A percentile compares a stretch with the other conserved stretches of the same genome.
Conservation (phyloP, 495 filamentous ascomycete species). For the Penicillium steckii region DNA sequence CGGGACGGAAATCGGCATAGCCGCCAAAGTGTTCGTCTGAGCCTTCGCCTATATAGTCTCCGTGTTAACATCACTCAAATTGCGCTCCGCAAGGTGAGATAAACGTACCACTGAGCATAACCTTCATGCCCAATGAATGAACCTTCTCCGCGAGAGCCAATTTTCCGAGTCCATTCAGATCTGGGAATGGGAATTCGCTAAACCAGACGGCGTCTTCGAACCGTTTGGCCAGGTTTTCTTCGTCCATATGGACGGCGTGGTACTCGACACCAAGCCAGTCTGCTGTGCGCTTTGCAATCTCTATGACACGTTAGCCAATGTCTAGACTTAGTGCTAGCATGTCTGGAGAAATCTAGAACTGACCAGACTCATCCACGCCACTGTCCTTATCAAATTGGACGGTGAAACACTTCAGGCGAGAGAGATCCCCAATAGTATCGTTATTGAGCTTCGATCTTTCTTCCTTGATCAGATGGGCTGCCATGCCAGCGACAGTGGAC, state of each 20-base stretch:
- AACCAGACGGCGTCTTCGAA: conserved; percentile 51
- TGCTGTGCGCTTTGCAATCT: conserved; percentile 50
- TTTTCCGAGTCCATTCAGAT: conserved; percentile 44
- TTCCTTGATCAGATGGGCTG: conserved; percentile 43
- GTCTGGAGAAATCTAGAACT: not conserved
- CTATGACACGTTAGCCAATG: conserved; percentile 9
- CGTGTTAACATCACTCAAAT: too few species aligned
- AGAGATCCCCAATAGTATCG: conserved; percentile 6
- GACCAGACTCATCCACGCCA: conserved; percentile 48
- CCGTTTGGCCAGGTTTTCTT: conserved; percentile 39
- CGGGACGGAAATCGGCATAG: conserved; percentile 41
- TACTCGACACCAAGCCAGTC: conserved; percentile 48
- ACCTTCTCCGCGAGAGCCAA: conserved; percentile 42
- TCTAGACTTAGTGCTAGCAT: too few species aligned
- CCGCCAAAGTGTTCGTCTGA: conserved; percentile 54
- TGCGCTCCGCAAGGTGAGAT: too few species aligned
- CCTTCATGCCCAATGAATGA: conserved; percentile 44
- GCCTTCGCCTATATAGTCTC: conserved; percentile 42
- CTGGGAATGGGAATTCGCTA: conserved; percentile 30
- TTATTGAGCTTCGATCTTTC: conserved; percentile 19
- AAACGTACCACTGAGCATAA: conserved; percentile 36
- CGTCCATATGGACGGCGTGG: conserved; percentile 42
- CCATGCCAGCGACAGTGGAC: conserved; percentile 52
- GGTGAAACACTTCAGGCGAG: conserved; percentile 42
- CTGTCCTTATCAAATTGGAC: conserved; percentile 46